These are phyloP conservation scores for Fusarium bulbicola DNA, from an alignment of 2,329 filamentous ascomycete genomes.

Conservation along the genomic window DNA sequence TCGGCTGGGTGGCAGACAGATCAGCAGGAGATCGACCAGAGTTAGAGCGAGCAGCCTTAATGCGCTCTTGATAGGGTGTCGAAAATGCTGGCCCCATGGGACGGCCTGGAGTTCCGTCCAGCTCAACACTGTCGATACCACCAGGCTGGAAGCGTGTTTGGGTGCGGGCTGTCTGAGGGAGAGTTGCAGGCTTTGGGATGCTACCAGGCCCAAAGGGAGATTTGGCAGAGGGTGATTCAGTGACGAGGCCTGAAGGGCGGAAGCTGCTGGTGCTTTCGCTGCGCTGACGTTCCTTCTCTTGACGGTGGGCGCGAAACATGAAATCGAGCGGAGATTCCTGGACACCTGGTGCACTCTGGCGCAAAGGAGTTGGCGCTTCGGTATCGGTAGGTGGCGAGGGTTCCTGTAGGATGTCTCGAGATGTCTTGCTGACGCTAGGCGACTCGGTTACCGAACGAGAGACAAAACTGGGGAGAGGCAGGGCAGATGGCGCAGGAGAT, in stretches of 20 bases:
- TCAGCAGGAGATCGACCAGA: conserved; percentile 36
- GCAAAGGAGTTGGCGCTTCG: conserved; percentile 57
- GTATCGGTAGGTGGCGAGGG: conserved; percentile 63
- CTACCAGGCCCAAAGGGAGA: conserved; percentile 45
- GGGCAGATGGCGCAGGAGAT: conserved; percentile 87
- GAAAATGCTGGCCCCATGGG: conserved; percentile 74
- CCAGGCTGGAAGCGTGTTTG: conserved; percentile 33
- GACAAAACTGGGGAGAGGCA: conserved; percentile 89
- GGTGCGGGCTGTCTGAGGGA: conserved; percentile 41
- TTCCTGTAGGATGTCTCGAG: conserved; percentile 51
- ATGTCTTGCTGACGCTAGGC: conserved; percentile 49
- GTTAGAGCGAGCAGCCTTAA: conserved; percentile 60
- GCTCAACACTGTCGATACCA: conserved; percentile 57
- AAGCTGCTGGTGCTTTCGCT: conserved; percentile 62
- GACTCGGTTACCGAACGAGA: conserved; percentile 79
- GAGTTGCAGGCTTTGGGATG: conserved; percentile 35
- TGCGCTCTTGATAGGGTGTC: conserved; percentile 70
- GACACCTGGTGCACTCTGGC: conserved; percentile 47
- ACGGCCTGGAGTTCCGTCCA: conserved; percentile 66
- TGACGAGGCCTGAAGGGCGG: conserved; percentile 49
- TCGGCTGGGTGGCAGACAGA: conserved; percentile 18
- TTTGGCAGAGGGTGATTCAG: conserved; percentile 62
- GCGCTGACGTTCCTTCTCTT: conserved; percentile 73
- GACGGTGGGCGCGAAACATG: conserved; percentile 87
- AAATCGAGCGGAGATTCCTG: conserved; percentile 85